Evolutionary conservation across 75 land plant genomes (phyloP), one percentile per base, ranked within the genome.

Genomic region (Pseudotsuga menziesii): DNA sequence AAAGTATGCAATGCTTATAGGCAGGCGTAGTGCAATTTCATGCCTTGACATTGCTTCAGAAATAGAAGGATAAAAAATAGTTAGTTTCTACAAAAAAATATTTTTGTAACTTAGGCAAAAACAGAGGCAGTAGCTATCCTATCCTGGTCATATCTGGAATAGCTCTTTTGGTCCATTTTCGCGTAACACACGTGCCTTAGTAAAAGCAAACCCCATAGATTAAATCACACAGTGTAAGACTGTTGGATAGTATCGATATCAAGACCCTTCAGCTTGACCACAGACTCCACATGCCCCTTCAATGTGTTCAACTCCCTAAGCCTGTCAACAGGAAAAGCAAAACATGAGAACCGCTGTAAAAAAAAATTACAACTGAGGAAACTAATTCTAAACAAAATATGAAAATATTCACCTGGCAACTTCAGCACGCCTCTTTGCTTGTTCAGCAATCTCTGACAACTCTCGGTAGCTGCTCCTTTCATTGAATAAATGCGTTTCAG

Each of bases 391-490:
- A 16, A 20, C 52, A 36, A 22, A 20, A 23, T 7, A 75, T 66
- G 17, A 56, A 58, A 39, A 13, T 35, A 57, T 52, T 3, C 80
- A 92, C 95, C 95, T 92, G 58, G 93, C 98, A 75, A 94, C 85
- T 78, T 94, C 96, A 55, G 98, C 98, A 22, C 98, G 83, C 57
- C 96, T 84, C 83, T 93, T 94, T 76, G 98, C 98, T 78, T 94
- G 98, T 75, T 94, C 98, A 19, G 98, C 98, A 32, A 94, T 92
- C 70, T 89, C 96, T 1, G 93, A 85, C 8, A 93, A 90, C 56
- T 92, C 94, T 61, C 88, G 67, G 76, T 86, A 91, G 77, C 87
- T 87, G 73, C 75, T 82, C 83, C 76, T 87, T 0, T 91, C 93
- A 36, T 14, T 0, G 81, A 86, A 86, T 16, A 86, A 57, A 66